Evolutionary conservation across 1,139 yeast species (phyloP).

Genomic region (Hyphopichia buzzinii): DNA sequence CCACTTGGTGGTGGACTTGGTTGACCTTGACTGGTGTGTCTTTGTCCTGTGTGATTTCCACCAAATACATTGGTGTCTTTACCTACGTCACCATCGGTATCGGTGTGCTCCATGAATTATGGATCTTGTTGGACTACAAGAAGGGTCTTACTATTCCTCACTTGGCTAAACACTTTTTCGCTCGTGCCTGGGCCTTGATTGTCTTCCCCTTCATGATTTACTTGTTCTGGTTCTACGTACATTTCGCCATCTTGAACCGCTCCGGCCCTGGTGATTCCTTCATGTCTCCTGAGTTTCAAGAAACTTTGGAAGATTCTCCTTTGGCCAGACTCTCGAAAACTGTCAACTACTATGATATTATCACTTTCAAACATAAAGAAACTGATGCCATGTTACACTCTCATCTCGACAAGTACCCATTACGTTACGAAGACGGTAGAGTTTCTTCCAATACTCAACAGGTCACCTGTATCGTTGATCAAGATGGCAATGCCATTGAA

Average conservation of each 20-base stretch:
- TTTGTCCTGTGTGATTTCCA: constrained; percentile 85
- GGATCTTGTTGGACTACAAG: constrained; percentile 76
- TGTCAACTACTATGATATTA: constrained; percentile 70
- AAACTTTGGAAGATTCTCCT: constrained; percentile 80
- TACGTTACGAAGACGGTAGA: constrained; percentile 95
- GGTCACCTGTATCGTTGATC: constrained; percentile 65
- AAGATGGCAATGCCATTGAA: constrained; percentile 23
- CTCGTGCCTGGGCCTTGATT: constrained; percentile 72
- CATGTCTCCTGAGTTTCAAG: constrained; percentile 93
- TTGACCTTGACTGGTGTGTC: constrained; percentile 77
- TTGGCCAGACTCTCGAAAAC: constrained; percentile 68
- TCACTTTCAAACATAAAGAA: constrained; percentile 75
- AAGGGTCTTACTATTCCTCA: constrained; percentile 63
- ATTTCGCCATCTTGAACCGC: constrained; percentile 71
- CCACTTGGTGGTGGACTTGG: constrained; percentile 85
- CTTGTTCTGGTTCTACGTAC: constrained; percentile 91
- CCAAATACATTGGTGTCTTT: constrained; percentile 93
- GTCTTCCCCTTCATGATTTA: constrained; percentile 80
- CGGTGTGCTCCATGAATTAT: constrained; percentile 82
- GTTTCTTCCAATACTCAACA: constrained; percentile 94
- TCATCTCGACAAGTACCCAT: constrained; percentile 70
- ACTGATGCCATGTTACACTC: constrained; percentile 82
- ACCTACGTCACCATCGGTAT: constrained; percentile 84
- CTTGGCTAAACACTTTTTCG: constrained; percentile 67
- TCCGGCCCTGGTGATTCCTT: constrained; percentile 97